Base-by-base conservation (phyloP, 2,329 filamentous ascomycete species). In the Helotiales sp. region DNA sequence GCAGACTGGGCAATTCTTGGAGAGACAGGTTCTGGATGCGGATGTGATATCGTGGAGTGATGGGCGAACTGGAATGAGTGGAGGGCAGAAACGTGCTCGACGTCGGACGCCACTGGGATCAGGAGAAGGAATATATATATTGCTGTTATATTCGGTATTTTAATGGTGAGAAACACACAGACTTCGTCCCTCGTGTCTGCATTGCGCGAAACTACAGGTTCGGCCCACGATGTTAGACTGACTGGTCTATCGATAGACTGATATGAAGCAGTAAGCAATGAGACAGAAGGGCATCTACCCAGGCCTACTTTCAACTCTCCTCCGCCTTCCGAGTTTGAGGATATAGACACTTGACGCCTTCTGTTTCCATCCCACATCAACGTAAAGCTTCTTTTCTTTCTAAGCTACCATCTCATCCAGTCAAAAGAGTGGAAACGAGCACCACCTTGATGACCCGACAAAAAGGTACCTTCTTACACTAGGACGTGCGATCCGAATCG, bases 291-390 rank as follows among this genome's bases (percentile, higher is more conserved):
- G 20, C 17, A n/a, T 43, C 17, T 11, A 20, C 17, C 7, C 6
- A 20, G 17, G n/a, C n/a, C n/a, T 57, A 37, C n/a, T 24, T 32
- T 40, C 32, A 32, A 37, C 7, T 40, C 26, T 2, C 32, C 30
- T 57, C 30, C 20, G 54, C 2, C n/a, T 20, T 20, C 15, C 34
- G 52, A 54, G 60, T 66, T 66, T 66, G 52, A 62, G 54, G 28
- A 20, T 63, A 60, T 66, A 60, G 60, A 59, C 1, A 26, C 15
- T 20, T 32, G 7, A 37, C 32, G 20, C 30, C 20, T 57, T 13
- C 20, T 37, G 32, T 24, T 20, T 40, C 8, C 26, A 26, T 26
- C 5, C 7, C 5, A 40, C 20, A 20, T 40, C 20, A 34, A 57
- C 20, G n/a, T 40, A 57, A 22, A n/a, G 17, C 4, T 34, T n/a